A percentile compares a stretch with the other conserved stretches of the same genome.
phyloP scores from a whole-genome alignment of 768 basidiomycete genomes.

The Boletus sp. region DNA sequence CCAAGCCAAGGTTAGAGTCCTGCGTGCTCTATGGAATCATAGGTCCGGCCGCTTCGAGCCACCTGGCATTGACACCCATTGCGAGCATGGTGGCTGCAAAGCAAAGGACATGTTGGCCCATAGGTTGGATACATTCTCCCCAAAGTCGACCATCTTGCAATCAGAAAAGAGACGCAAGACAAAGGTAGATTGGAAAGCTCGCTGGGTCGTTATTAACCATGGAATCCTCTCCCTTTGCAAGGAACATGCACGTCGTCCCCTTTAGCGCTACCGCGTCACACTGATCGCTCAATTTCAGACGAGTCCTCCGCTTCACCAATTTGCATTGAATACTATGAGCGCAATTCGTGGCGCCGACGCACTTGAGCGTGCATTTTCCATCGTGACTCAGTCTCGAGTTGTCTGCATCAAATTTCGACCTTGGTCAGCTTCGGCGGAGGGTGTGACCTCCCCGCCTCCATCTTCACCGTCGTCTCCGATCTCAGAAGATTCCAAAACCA shows the following conservation, averaged over 20 bases:
- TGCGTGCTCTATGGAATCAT: conserved; percentile 42
- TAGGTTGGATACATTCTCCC: conserved; percentile 6
- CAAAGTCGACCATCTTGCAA: conserved; percentile 4
- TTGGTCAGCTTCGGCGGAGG: neutral
- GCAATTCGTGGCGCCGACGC: conserved; percentile 45
- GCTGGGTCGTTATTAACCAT: conserved; percentile 60
- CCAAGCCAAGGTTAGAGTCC: conserved; percentile 48
- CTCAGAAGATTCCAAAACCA: conserved; percentile 10
- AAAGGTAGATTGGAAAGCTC: conserved; percentile 58
- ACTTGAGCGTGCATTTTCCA: conserved; percentile 30
- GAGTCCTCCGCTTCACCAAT: conserved; percentile 34
- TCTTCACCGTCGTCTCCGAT: conserved; percentile 28
- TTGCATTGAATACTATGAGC: conserved; percentile 39
- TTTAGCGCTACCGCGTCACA: neutral
- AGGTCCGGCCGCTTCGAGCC: conserved; percentile 28
- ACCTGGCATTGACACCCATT: conserved; percentile 8
- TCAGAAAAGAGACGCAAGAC: conserved; percentile 29
- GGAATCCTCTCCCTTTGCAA: conserved; percentile 54
- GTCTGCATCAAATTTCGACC: conserved; percentile 41
- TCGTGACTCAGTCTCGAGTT: conserved; percentile 28
- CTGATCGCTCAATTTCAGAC: conserved; percentile 35
- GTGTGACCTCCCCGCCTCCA: conserved; percentile 13
- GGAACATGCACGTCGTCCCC: conserved; percentile 36
- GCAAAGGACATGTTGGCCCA: conserved; percentile 14
- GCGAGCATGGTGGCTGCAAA: neutral